Evolutionary conservation across 352 stramenopile genomes (phyloP).

Genomic region (Pythium phragmitis): DNA sequence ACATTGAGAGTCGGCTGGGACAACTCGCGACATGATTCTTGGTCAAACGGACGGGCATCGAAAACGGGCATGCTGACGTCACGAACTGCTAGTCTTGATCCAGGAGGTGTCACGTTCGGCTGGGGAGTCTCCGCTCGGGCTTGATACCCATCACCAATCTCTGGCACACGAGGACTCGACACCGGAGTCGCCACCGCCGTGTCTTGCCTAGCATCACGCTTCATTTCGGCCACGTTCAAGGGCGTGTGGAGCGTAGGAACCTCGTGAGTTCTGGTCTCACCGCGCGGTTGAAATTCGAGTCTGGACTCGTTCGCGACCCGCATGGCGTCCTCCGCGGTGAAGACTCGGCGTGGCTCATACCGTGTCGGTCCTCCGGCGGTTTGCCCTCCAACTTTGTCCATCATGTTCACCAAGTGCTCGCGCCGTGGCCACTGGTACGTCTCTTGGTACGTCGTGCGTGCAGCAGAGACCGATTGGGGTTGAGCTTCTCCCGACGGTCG

Average conservation of each 20-base stretch:
- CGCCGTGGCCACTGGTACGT: constrained; percentile 20
- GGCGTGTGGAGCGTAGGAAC: background rate
- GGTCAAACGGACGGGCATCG: too few species aligned
- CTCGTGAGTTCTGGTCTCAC: background rate
- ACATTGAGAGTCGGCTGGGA: background rate
- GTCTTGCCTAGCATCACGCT: background rate
- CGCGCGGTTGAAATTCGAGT: constrained; percentile 29
- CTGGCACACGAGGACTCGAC: background rate
- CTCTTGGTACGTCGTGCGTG: constrained; percentile 18
- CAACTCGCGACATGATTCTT: background rate
- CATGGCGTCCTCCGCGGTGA: constrained; percentile 36
- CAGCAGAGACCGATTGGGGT: background rate
- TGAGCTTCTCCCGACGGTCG: too few species aligned
- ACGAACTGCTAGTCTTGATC: background rate
- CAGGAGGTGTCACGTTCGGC: background rate
- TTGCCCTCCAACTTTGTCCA: constrained; percentile 19
- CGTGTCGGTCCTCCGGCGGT: constrained; percentile 8
- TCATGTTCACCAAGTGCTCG: background rate
- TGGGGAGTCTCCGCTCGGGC: background rate
- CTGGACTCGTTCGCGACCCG: constrained; percentile 35
- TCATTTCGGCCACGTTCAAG: background rate
- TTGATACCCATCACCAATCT: background rate
- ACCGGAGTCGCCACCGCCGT: background rate
- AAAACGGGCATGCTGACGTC: background rate
- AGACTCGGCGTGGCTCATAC: constrained; percentile 30